Percentiles rank a stretch among this genome's conserved stretches.
Evolutionary conservation across 192 early-diverging fungal species (phyloP).

Genomic region (Coemansia sp.): DNA sequence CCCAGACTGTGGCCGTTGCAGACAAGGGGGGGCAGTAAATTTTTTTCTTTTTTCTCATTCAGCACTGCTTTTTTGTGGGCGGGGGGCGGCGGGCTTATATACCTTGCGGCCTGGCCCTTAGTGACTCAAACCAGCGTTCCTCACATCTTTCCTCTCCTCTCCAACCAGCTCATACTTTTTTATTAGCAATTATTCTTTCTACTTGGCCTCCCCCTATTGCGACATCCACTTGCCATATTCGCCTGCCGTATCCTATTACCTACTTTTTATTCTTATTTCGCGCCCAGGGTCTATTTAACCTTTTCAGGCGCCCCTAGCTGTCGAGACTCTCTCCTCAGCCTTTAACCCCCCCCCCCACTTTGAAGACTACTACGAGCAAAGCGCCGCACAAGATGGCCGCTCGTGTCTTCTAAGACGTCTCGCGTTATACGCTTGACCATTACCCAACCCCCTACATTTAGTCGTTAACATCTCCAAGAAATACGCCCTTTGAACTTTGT

Average conservation of each 20-base stretch:
- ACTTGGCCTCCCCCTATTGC: not conserved
- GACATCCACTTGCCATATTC: not conserved
- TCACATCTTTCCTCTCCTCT: conserved; percentile 13
- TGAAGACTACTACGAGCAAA: conserved; percentile 49
- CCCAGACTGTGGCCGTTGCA: not conserved
- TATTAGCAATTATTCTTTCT: conserved; percentile 5
- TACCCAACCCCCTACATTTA: conserved; percentile 19
- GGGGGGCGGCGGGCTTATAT: conserved; percentile 16
- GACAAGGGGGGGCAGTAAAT: conserved; percentile 21
- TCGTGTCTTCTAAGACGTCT: conserved; percentile 56
- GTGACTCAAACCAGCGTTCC: conserved; percentile 23
- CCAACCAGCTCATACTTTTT: conserved; percentile 13
- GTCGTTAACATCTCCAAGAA: conserved; percentile 22
- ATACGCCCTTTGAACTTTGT: conserved; percentile 42
- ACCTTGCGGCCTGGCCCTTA: conserved; percentile 11
- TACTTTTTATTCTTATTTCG: conserved; percentile 22
- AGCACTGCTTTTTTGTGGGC: not conserved
- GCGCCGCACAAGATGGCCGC: conserved; percentile 47
- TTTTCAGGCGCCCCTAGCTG: conserved; percentile 26
- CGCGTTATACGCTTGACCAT: conserved; percentile 40
- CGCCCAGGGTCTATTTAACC: conserved; percentile 21
- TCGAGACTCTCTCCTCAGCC: conserved; percentile 22
- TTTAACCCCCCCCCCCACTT: conserved; percentile 37
- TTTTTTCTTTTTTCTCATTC: conserved; percentile 5
- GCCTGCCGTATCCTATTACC: not conserved